phyloP scores from a whole-genome alignment of 495 filamentous ascomycete species.

The Aspergillus conjunctus region DNA sequence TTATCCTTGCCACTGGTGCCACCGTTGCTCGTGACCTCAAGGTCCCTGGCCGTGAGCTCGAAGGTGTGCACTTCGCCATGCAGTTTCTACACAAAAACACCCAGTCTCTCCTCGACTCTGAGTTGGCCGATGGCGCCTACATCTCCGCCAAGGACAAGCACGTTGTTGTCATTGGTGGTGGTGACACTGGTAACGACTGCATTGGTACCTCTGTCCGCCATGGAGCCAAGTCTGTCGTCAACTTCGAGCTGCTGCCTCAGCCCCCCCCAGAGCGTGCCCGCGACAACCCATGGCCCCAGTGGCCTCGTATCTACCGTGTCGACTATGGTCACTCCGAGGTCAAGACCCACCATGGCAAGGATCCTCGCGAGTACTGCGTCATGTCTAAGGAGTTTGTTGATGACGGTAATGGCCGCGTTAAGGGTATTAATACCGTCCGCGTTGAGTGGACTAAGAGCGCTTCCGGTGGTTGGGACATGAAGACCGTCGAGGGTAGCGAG shows the following conservation, averaged over 20 bases:
- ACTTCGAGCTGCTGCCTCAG: slow-evolving; percentile 96
- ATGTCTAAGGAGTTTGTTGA: slow-evolving; percentile 98
- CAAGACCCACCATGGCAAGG: slow-evolving; percentile 95
- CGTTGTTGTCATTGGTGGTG: slow-evolving; percentile 96
- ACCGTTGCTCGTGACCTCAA: slow-evolving; percentile 96
- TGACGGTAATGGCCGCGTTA: slow-evolving; percentile 84
- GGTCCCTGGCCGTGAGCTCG: slow-evolving; percentile 85
- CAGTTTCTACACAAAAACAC: slow-evolving; percentile 98
- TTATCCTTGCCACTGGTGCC: slow-evolving; percentile 94
- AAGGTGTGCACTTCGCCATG: slow-evolving; percentile 98
- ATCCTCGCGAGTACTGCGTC: slow-evolving; percentile 97
- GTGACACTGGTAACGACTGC: slow-evolving; percentile 99
- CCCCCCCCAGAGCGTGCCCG: slow-evolving; percentile 90
- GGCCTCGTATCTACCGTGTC: slow-evolving; percentile 97
- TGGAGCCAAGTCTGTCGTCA: slow-evolving; percentile 93
- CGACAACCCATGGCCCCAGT: slow-evolving; percentile 99
- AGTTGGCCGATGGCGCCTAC: slow-evolving; percentile 81
- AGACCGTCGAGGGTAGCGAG: slow-evolving; percentile 91
- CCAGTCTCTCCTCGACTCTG: slow-evolving; percentile 95
- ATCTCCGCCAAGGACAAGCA: slow-evolving; percentile 97
- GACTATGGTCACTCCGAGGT: slow-evolving; percentile 98
- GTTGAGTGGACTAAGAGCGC: slow-evolving; percentile 95
- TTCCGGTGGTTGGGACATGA: slow-evolving; percentile 98
- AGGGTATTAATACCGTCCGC: slow-evolving; percentile 95
- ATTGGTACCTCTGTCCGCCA: slow-evolving; percentile 98